phyloP scores from a whole-genome alignment of 2,329 filamentous ascomycete genomes.

The Cercospora citrullina region DNA sequence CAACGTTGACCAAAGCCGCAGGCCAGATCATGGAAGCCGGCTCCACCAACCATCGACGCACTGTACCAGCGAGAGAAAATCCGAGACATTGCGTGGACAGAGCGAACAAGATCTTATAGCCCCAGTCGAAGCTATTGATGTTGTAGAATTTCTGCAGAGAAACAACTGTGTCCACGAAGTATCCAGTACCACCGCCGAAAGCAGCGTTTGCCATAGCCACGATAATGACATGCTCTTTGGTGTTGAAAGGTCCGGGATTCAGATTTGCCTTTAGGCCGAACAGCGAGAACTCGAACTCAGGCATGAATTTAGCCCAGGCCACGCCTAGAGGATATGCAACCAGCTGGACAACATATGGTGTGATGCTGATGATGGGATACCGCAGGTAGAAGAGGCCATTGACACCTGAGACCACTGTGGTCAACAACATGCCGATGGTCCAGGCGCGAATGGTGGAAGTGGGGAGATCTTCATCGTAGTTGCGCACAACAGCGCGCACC shows the following conservation, averaged over 20 bases:
- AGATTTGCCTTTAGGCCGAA: slow-evolving; percentile 55
- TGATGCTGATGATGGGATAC: slow-evolving; percentile 87
- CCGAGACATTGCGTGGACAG: slow-evolving; percentile 84
- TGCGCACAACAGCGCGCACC: slow-evolving; percentile 61
- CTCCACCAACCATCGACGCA: slow-evolving; percentile 75
- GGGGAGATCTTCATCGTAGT: slow-evolving; percentile 65
- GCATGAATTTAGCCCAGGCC: slow-evolving; percentile 56
- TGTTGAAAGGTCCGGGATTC: slow-evolving; percentile 52
- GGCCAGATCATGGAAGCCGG: slow-evolving; percentile 93
- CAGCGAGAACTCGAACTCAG: slow-evolving; percentile 53
- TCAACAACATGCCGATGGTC: slow-evolving; percentile 61
- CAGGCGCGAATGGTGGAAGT: slow-evolving; percentile 65
- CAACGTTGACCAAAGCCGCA: slow-evolving; percentile 80
- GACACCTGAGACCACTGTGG: slow-evolving; percentile 59
- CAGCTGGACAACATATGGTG: slow-evolving; percentile 80
- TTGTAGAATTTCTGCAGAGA: slow-evolving; percentile 68
- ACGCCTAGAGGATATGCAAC: slow-evolving; percentile 81
- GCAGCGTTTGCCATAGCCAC: slow-evolving; percentile 53
- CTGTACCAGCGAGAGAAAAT: slow-evolving; percentile 81
- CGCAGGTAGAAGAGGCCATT: slow-evolving; percentile 86
- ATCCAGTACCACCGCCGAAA: slow-evolving; percentile 38
- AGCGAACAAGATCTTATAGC: slow-evolving; percentile 81
- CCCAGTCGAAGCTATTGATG: slow-evolving; percentile 63
- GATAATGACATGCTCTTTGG: slow-evolving; percentile 36
- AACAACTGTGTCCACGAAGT: slow-evolving; percentile 32